Base-by-base conservation (phyloP, 495 filamentous ascomycete species). In the Hyaloscypha finlandica region DNA sequence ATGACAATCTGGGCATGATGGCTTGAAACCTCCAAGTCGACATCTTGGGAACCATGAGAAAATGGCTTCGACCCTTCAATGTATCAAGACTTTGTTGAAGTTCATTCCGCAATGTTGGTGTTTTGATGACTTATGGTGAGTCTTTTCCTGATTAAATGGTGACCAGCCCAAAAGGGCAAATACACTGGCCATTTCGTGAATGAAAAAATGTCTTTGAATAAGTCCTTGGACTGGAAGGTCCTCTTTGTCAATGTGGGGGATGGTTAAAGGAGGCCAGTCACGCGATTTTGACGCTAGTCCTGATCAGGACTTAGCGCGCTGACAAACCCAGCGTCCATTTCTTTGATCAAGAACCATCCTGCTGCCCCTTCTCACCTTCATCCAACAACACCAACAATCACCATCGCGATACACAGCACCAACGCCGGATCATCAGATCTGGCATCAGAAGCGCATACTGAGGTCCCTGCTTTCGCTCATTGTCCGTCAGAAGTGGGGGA, bases 401-500 rank as follows among this genome's bases (percentile, higher is more conserved):
- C 4, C 66, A 64, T 42, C 32, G 35, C 66, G 19, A 54, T 14
- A 53, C 42, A 54, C 61, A 32, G 29, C 39, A 30, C 12, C 31
- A 35, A 53, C 63, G 59, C 61, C 63, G 35, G 61, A 52, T 52
- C 22, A 63, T 66, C 59, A 30, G 32, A 52, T 66, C 22, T 64
- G n/a, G 64, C 37, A 64, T 70, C 68, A n/a, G 29, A 14, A 37
- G 39, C 31, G 30, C 9, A 63, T 35, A 65, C 16, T 32, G 31
- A 59, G 19, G 63, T 37, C 25, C 9, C 37, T 54, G 6, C 25
- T 51, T 30, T 67, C 60, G 32, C 55, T 70, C 25, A 29, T 33
- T 57, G 59, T 63, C 20, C 57, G 64, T 64, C 55, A 52, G 67
- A 62, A 65, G 33, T 57, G 45, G 67, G 67, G 71, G 58, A 51